These are phyloP conservation scores for Mycosarcoma mackinlayi DNA, from an alignment of 1,284 basidiomycete species.

Conservation along the genomic window DNA sequence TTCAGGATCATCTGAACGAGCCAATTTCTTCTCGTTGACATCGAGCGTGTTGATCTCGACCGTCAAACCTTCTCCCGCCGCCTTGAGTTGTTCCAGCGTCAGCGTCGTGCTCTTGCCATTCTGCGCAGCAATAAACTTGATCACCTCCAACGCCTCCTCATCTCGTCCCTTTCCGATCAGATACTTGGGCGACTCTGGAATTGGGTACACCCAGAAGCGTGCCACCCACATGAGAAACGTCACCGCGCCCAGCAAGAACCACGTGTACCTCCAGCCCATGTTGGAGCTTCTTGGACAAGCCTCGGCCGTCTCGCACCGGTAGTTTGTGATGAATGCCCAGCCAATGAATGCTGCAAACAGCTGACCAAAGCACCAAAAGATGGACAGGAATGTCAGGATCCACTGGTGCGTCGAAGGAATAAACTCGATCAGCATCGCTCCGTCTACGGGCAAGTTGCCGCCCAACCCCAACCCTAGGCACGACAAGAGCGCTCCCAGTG, in stretches of 20 bases:
- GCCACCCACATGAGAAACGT: slow-evolving; percentile 63
- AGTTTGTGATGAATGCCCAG: slow-evolving; percentile 72
- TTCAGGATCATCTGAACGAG: slow-evolving; percentile 26
- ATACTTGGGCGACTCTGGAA: slow-evolving; percentile 76
- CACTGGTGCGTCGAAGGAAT: slow-evolving; percentile 70
- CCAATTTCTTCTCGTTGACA: slow-evolving; percentile 71
- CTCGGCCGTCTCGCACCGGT: slow-evolving; percentile 59
- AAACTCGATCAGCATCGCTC: slow-evolving; percentile 64
- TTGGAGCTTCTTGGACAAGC: slow-evolving; percentile 71
- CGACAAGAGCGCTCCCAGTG: slow-evolving; percentile 72
- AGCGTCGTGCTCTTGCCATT: slow-evolving; percentile 72
- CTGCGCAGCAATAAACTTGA: slow-evolving; percentile 77
- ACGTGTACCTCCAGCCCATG: slow-evolving; percentile 76
- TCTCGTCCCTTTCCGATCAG: slow-evolving; percentile 79
- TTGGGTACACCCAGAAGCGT: slow-evolving; percentile 68
- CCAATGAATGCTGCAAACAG: slow-evolving; percentile 68
- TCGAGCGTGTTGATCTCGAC: slow-evolving; percentile 30
- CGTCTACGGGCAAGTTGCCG: slow-evolving; percentile 70
- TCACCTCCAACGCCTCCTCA: slow-evolving; percentile 77
- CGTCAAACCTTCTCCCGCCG: slow-evolving; percentile 53
- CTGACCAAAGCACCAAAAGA: slow-evolving; percentile 77
- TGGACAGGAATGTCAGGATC: slow-evolving; percentile 76
- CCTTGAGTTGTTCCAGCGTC: slow-evolving; percentile 53
- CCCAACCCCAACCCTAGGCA: slow-evolving; percentile 74
- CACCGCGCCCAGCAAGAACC: slow-evolving; percentile 69